Conservation (phyloP, 2,329 filamentous ascomycete species). For the Penicillium oxalicum region DNA sequence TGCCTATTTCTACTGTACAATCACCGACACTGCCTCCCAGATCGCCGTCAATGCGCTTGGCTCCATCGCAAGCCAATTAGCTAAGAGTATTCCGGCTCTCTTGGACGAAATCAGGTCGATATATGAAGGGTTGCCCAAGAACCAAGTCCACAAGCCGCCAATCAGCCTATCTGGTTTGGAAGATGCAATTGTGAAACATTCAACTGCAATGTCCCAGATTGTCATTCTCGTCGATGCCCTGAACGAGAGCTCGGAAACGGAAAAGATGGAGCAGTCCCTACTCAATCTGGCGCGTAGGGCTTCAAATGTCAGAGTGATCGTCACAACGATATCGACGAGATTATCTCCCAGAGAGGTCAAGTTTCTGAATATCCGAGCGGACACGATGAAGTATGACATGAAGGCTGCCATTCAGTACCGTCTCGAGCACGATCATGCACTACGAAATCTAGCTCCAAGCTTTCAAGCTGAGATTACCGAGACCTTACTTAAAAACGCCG, state of each 20-base stretch:
- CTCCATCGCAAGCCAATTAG: slow-evolving; percentile 16
- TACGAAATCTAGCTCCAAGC: slow-evolving; percentile 5
- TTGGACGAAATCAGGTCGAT: slow-evolving; percentile 8
- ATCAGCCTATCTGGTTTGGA: slow-evolving; percentile 12
- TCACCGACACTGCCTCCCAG: slow-evolving; percentile 14
- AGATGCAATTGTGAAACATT: slow-evolving; percentile 10
- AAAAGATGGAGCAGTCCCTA: slow-evolving; percentile 9
- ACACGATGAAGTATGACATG: slow-evolving; percentile 12
- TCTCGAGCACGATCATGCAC: slow-evolving; percentile 5
- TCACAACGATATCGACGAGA: slow-evolving; percentile 11
- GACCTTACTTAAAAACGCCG: slow-evolving; percentile 7
- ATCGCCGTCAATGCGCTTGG: slow-evolving; percentile 11
- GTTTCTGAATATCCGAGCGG: slow-evolving; percentile 8
- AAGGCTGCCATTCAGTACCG: slow-evolving; percentile 11
- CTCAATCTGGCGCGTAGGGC: slow-evolving; percentile 7
- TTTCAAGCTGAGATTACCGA: slow-evolving; percentile 13
- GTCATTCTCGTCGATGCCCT: slow-evolving; percentile 16
- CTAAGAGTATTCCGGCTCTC: slow-evolving; percentile 6
- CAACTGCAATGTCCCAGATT: slow-evolving; percentile 2
- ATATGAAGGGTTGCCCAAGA: slow-evolving; percentile 11
- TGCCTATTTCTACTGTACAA: slow-evolving; percentile 19
- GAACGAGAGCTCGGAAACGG: slow-evolving; percentile 15
- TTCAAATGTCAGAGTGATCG: slow-evolving; percentile 13
- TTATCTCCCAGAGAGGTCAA: not conserved
- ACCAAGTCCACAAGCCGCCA: slow-evolving; percentile 10